A percentile compares a stretch with the other conserved stretches of the same genome.
Conservation (phyloP, 2,329 filamentous ascomycete species). For the Hymenoscyphus fraxineus region DNA sequence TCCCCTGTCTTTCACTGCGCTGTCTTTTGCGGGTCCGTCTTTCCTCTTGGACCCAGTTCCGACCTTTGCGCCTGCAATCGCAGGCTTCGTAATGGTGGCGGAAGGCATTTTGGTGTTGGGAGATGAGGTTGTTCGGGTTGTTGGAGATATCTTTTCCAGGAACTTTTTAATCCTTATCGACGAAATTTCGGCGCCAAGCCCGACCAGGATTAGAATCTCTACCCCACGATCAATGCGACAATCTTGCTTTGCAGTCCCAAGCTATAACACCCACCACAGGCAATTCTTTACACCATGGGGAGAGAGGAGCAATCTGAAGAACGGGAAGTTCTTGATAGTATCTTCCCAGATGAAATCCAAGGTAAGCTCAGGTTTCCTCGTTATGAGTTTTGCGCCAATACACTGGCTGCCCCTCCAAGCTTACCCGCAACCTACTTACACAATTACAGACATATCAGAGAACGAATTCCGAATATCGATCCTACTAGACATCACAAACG, state of each 20-base stretch:
- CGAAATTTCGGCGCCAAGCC: constrained; percentile 20
- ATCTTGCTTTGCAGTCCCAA: not conserved
- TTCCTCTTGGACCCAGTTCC: constrained; percentile 43
- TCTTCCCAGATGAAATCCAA: constrained; percentile 96
- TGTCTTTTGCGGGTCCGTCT: constrained; percentile 38
- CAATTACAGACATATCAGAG: constrained; percentile 74
- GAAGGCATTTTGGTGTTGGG: constrained; percentile 30
- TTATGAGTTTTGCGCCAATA: not conserved
- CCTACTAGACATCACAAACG: constrained; percentile 70
- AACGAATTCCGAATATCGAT: constrained; percentile 84
- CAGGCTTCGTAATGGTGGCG: constrained; percentile 41
- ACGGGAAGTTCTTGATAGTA: constrained; percentile 95
- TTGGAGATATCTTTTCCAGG: constrained; percentile 12
- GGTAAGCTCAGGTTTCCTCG: constrained; percentile 46
- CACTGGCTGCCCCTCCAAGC: constrained; percentile 3
- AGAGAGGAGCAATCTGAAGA: constrained; percentile 92
- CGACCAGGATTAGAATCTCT: constrained; percentile 15
- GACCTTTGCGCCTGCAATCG: constrained; percentile 51
- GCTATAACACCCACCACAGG: not conserved
- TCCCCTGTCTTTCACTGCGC: constrained; percentile 38
- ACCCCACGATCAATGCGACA: constrained; percentile 13
- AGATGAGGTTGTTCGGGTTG: not conserved
- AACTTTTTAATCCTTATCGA: constrained; percentile 20
- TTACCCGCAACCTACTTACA: constrained; percentile 13
- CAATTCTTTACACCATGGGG: constrained; percentile 47